Evolutionary conservation across 2,329 filamentous ascomycete species (phyloP).

Genomic region (Hymenoscyphus scutula): DNA sequence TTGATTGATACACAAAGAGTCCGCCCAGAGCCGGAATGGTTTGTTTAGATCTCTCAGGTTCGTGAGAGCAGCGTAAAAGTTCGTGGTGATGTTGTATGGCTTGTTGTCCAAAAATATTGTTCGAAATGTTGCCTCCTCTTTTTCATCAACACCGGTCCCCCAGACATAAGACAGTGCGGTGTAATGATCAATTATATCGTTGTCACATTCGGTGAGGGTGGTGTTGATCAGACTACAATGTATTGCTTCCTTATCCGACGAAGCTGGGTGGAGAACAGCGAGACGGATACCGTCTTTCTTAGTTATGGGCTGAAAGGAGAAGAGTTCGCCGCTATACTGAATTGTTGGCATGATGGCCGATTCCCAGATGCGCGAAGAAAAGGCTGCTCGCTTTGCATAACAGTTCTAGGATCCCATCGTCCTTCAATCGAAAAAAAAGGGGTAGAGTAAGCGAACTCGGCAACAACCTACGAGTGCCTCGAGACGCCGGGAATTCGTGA

Average conservation of each 20-base stretch:
- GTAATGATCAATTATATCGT: slow-evolving; percentile 17
- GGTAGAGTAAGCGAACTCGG: no score
- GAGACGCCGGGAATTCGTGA: no score
- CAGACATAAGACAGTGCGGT: slow-evolving; percentile 21
- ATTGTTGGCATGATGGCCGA: not conserved
- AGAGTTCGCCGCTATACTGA: slow-evolving; percentile 4
- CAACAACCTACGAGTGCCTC: no score
- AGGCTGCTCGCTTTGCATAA: no score
- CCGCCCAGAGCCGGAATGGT: slow-evolving; percentile 15
- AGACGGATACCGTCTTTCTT: slow-evolving; percentile 13
- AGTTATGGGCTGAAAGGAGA: slow-evolving; percentile 11
- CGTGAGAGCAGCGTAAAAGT: slow-evolving; percentile 16
- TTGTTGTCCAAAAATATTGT: slow-evolving; percentile 15
- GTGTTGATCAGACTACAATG: slow-evolving; percentile 13
- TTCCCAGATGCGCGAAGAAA: not conserved
- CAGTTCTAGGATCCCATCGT: no score
- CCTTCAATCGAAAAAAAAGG: no score
- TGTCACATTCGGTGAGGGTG: slow-evolving; percentile 8
- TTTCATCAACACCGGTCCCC: slow-evolving; percentile 13
- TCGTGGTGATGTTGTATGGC: slow-evolving; percentile 12
- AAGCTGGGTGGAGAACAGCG: slow-evolving; percentile 10
- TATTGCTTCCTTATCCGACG: slow-evolving; percentile 7
- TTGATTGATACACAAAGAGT: slow-evolving; percentile 19
- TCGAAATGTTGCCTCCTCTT: not conserved
- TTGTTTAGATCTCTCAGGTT: slow-evolving; percentile 12